Evolutionary conservation across 805 yeast species (phyloP), one percentile per base, ranked within the genome.

Genomic region (Millerozyma acaciae): DNA sequence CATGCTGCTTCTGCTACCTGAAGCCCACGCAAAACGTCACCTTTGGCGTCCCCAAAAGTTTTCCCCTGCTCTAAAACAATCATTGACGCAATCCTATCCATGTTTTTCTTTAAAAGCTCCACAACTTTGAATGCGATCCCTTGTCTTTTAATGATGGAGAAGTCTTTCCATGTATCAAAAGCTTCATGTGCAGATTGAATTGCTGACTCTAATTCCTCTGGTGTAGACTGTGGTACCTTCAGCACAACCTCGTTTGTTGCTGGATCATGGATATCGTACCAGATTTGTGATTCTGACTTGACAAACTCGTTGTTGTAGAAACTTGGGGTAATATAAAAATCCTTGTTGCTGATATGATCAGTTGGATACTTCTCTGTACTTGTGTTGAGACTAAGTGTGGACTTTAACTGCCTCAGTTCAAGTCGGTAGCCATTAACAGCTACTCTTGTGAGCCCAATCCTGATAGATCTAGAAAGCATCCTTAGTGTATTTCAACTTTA

Each of bases 1-100:
- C 84, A 77, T 9, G 86, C 78, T 33, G 82, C 78, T 62, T 81
- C 89, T 4, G 87, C 88, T 30, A 81, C 89, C 57, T 81, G 89
- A 29, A 81, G 66, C 4, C 89, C 89, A 36, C 89, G 68, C 34
- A 81, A 68, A 10, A 81, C 89, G 56, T 82, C 73, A 13, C 88
- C 89, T 50, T 68, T 62, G 34, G 89, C 89, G 45, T 81, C 89
- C 25, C 75, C 73, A 56, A 78, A 77, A 14, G 89, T 78, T 61
- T 82, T 81, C 34, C 90, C 89, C 42, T 66, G 73, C 42, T 66
- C 73, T 53, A 62, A 61, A 26, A 66, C 73, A 44, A 66, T 66
- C 45, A 66, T 60, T 13, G 76, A 68, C 1, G 89, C 89, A 15
- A 81, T 59, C 37, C 84, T 56, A 57, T 81, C 87, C 75, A 78